Evolutionary conservation across 202 grass and related monocot species (phyloP), one percentile per base, ranked within the genome.

Genomic region (Setaria italica): DNA sequence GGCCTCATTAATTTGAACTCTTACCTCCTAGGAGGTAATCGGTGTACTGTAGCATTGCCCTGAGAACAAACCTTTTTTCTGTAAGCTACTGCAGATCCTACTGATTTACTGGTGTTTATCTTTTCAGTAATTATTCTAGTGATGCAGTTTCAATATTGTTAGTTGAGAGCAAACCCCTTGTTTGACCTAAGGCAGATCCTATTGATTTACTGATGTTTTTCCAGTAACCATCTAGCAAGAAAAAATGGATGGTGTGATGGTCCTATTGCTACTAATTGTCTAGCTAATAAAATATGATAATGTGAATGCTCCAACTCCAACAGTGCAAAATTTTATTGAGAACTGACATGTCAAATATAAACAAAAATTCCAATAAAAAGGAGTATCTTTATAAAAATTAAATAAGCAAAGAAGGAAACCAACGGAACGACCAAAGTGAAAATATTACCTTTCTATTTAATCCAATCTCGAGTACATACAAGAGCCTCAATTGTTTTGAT

Each of bases 401-500:
- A 62, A 62, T 25, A 57, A 54, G 14, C 15, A 54, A 16, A 51
- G 13, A 79, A 57, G 62, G 5, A 87, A 74, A 75, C 11, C 30
- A 75, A 74, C 3, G 62, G 32, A 70, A 87, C 19, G 49, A 76
- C 13, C 4, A n/a, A 76, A 41, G 34, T 63, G 46, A 65, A 80
- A 15, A 76, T 41, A 55, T 86, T 84, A 86, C 87, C 55, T 15
- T 62, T 69, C 39, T 83, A 88, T 71, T 67, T 76, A 70, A 72
- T 80, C 90, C 87, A 92, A 89, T 92, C 90, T 49, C 5, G 87
- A 65, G 63, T 88, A 67, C 90, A 92, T 19, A 89, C 70, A 43
- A 89, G 90, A 8, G 83, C 90, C 65, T 92, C 90, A 46, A 85
- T 86, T 80, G 87, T 92, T 67, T 89, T 89, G 70, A 86, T 87